Evolutionary conservation across 345 rosid genomes (phyloP).

Genomic region (Alliaria petiolata): DNA sequence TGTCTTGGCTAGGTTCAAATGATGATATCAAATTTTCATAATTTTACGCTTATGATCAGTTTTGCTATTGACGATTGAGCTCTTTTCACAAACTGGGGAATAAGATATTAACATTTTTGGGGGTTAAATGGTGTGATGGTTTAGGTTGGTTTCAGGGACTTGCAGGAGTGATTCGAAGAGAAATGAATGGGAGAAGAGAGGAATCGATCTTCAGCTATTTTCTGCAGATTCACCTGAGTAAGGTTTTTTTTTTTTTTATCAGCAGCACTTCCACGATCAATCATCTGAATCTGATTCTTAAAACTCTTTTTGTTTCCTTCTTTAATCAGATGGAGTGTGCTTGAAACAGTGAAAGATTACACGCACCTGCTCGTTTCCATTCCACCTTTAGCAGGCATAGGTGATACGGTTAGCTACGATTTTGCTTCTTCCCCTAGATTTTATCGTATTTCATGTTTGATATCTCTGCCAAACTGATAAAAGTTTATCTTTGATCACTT

Average conservation of each 20-base stretch:
- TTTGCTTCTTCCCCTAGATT: not conserved
- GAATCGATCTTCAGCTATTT: constrained; percentile 49
- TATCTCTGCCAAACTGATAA: not conserved
- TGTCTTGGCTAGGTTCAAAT: not conserved
- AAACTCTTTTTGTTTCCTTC: not conserved
- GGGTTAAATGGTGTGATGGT: not conserved
- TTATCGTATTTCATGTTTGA: not conserved
- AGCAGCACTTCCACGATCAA: not conserved
- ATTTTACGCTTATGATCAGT: not conserved
- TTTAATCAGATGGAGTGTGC: constrained; percentile 40
- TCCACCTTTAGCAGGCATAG: constrained; percentile 56
- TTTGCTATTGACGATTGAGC: not conserved
- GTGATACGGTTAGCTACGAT: constrained; percentile 62
- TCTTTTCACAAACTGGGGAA: no score
- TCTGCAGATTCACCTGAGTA: constrained; percentile 63
- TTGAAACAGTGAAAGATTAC: constrained; percentile 40
- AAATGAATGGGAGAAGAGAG: constrained; percentile 48
- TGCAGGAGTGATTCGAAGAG: constrained; percentile 53
- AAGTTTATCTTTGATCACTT: not conserved
- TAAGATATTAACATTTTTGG: not conserved
- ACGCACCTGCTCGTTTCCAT: constrained; percentile 76
- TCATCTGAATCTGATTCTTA: not conserved
- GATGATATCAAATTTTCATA: not conserved
- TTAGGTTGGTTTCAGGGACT: constrained; percentile 72
- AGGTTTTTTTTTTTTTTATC: not conserved